Evolutionary conservation across 1,284 basidiomycete species (phyloP), one percentile per base, ranked within the genome.

Genomic region (Austroboletus niveus): DNA sequence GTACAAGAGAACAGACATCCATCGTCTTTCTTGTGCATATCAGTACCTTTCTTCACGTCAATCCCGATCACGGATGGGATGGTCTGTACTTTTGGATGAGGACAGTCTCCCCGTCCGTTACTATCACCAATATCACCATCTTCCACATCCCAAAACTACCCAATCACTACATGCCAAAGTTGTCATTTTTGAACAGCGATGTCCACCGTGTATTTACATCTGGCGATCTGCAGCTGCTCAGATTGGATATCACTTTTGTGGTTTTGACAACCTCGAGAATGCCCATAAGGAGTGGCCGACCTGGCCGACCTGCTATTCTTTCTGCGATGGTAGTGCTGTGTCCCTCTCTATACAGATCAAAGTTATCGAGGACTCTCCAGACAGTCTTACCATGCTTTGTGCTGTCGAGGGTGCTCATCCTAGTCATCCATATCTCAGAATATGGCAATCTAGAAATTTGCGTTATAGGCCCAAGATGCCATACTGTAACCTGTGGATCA

Each of bases 1-100:
- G 10, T 27, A 15, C 14, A 29, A 17, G 17, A 8, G 3, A 12
- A 8, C n/a, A 17, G n/a, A 17, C n/a, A 3, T 79, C 22, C 47
- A 55, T 8, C 64, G 70, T 9, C 61, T 75, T 22, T 24, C 42
- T 5, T n/a, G 11, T 8, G 53, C 71, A 3, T 59, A 69, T 45
- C 30, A 52, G 0, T 69, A 79, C 47, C 41, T 79, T 4, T 52
- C 42, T n/a, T 8, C 5, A 12, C 68, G 41, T 14, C 41, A 42
- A 1, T 42, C 27, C 3, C 41, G n/a, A 42, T 14, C 15, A 22
- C 38, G 10, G 8, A 14, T 17, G n/a, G 38, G 20, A 10, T 39
- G 38, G n/a, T 39, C 38, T 14, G 10, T 39, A 20, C 38, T 39
- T 2, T 39, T 20, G 11, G n/a, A 22, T 22, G 20, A 39, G 20